phyloP scores from a whole-genome alignment of 2,329 filamentous ascomycete species.

The Alternaria consortialis region DNA sequence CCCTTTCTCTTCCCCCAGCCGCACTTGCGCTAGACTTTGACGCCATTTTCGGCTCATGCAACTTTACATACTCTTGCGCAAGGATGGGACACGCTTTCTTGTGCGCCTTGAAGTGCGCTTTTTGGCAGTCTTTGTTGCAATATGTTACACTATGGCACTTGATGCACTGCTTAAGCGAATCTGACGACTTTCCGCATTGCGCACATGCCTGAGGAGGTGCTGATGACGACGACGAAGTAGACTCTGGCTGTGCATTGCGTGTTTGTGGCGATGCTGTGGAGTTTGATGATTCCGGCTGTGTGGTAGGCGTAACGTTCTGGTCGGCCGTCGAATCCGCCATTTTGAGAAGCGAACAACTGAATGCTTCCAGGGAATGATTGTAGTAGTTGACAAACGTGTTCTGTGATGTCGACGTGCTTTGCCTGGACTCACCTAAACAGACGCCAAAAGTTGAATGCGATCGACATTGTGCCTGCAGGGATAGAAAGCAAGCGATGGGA shows the following conservation, averaged over 20 bases:
- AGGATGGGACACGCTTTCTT: slow-evolving; percentile 52
- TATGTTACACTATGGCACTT: slow-evolving; percentile 52
- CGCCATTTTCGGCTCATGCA: slow-evolving; percentile 52
- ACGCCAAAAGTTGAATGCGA: slow-evolving; percentile 12
- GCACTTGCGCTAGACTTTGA: slow-evolving; percentile 31
- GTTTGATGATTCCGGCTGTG: slow-evolving; percentile 1
- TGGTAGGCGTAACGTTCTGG: neutral
- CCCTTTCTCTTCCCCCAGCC: slow-evolving; percentile 45
- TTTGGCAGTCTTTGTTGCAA: slow-evolving; percentile 54
- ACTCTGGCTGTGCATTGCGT: neutral
- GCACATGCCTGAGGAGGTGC: slow-evolving; percentile 27
- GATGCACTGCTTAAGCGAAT: slow-evolving; percentile 48
- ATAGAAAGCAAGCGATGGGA: neutral
- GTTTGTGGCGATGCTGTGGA: slow-evolving; percentile 3
- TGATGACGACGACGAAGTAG: slow-evolving; percentile 24
- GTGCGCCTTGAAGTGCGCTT: slow-evolving; percentile 51
- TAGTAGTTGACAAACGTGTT: neutral
- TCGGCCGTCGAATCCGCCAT: slow-evolving; percentile 2
- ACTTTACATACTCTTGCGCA: slow-evolving; percentile 52
- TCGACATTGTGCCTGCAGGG: slow-evolving; percentile 15
- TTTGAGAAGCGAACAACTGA: neutral
- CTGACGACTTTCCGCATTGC: slow-evolving; percentile 32
- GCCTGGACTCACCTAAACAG: neutral
- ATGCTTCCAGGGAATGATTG: neutral
- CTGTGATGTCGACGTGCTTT: slow-evolving; percentile 7